phyloP scores from a whole-genome alignment of 192 early-diverging fungal genomes.

The Cetraspora pellucida region DNA sequence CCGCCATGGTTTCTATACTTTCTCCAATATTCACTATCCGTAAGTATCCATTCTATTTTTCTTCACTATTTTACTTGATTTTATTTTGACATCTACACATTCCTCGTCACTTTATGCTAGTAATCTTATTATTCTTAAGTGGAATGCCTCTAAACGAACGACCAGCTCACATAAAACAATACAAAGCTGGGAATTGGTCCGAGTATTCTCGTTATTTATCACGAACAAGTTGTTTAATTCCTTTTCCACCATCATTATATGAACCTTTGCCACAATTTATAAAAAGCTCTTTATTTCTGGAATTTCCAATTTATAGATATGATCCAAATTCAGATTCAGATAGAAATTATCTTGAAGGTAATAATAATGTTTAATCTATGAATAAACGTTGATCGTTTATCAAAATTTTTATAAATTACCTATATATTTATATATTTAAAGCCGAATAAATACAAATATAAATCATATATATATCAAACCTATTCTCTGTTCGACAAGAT shows the following conservation, averaged over 20 bases:
- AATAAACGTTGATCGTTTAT: too few relatives aligned
- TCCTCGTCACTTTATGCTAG: not conserved
- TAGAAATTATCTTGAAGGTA: too few relatives aligned
- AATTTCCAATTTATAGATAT: constrained; percentile 30
- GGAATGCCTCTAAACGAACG: constrained; percentile 31
- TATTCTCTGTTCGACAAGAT: too few relatives aligned
- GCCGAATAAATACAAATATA: too few relatives aligned
- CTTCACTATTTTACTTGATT: not conserved
- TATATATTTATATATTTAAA: too few relatives aligned
- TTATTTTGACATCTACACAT: not conserved
- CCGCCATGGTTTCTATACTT: not conserved
- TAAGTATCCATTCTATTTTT: constrained; percentile 1
- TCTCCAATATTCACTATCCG: constrained; percentile 27
- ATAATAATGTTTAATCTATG: too few relatives aligned
- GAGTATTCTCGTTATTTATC: constrained; percentile 9
- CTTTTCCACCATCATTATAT: constrained; percentile 30
- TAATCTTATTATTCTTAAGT: constrained; percentile 26
- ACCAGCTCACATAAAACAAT: constrained; percentile 32
- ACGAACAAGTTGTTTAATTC: constrained; percentile 23
- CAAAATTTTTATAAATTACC: too few relatives aligned
- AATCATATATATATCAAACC: too few relatives aligned
- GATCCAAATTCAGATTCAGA: not conserved
- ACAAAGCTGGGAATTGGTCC: constrained; percentile 11
- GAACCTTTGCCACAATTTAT: constrained; percentile 23
- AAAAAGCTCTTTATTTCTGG: constrained; percentile 29